These are phyloP conservation scores for Pseudonitzschia delicatissima DNA, from an alignment of 108 stramenopile genomes.

Conservation along the genomic window DNA sequence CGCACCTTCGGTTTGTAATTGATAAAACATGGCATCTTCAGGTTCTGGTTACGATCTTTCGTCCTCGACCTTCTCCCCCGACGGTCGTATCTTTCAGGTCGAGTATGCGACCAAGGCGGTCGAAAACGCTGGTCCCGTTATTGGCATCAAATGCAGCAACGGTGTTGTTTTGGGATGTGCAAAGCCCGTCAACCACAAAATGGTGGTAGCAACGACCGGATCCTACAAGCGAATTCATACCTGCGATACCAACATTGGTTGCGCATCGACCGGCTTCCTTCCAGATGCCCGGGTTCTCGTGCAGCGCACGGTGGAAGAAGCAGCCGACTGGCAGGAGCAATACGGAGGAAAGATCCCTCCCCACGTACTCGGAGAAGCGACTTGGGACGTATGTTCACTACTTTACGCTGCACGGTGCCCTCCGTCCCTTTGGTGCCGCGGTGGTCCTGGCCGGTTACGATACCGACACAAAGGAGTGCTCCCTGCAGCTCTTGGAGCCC, in stretches of 20 bases:
- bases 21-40: conserved; percentile 67
- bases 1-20: too few relatives aligned
- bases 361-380: conserved; percentile 78
- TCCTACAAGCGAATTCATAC: conserved; percentile 74
- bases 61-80: conserved; percentile 95
- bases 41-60: conserved; percentile 95
- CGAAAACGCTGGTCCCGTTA: conserved; percentile 88
- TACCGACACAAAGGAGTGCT: conserved; percentile 67
- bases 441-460: conserved; percentile 91
- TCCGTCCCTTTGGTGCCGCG: conserved; percentile 95
- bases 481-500: conserved; percentile 94
- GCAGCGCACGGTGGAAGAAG: conserved; percentile 89
- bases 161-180: conserved; percentile 96
- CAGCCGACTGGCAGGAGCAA: conserved; percentile 78
- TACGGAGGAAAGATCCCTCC: conserved; percentile 86
- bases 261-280: conserved; percentile 91
- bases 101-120: conserved; percentile 94
- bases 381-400: conserved; percentile 93
- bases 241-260: conserved; percentile 66
- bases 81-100: conserved; percentile 97
- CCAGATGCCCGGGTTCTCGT: conserved; percentile 95
- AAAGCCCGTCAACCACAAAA: conserved; percentile 88
- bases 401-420: conserved; percentile 95
- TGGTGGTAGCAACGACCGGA: conserved; percentile 86
- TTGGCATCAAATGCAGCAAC: conserved; percentile 94